phyloP scores from a whole-genome alignment of 257 asterid genomes.

The Hygrophila difformis region DNA sequence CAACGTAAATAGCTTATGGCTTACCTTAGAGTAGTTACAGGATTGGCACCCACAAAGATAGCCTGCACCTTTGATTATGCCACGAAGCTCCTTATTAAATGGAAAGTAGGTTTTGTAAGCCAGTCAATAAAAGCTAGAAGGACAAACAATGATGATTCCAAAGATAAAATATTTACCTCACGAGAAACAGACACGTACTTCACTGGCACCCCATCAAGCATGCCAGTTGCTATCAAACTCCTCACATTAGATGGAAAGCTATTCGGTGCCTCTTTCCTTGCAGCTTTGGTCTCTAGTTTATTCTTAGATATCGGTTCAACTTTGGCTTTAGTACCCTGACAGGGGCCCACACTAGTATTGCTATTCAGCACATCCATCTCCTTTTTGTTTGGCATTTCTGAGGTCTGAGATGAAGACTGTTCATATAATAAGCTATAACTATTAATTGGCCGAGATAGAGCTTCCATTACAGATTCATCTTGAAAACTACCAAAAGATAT shows the following conservation, averaged over 20 bases:
- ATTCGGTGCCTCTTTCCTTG: slow-evolving; percentile 83
- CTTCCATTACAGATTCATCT: slow-evolving; percentile 51
- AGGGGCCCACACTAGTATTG: slow-evolving; percentile 22
- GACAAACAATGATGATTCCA: slow-evolving; percentile 1
- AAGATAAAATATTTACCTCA: slow-evolving; percentile 41
- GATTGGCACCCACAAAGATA: slow-evolving; percentile 86
- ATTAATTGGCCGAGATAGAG: slow-evolving; percentile 49
- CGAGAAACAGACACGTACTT: slow-evolving; percentile 62
- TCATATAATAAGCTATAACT: slow-evolving; percentile 53
- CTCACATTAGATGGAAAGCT: slow-evolving; percentile 94
- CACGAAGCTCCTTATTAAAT: slow-evolving; percentile 64
- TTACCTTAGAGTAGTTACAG: slow-evolving; percentile 80
- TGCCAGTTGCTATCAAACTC: slow-evolving; percentile 89
- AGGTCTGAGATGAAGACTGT: slow-evolving; percentile 47
- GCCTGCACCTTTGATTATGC: slow-evolving; percentile 84
- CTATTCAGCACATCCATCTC: slow-evolving; percentile 31
- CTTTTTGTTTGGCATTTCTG: slow-evolving; percentile 36
- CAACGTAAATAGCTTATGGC: neutral
- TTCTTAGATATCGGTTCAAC: slow-evolving; percentile 33
- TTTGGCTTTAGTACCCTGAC: slow-evolving; percentile 36
- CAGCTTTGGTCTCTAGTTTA: slow-evolving; percentile 50
- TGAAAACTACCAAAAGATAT: slow-evolving; percentile 59
- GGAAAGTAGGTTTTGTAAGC: slow-evolving; percentile 23
- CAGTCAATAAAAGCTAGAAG: slow-evolving; percentile 10
- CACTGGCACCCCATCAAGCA: slow-evolving; percentile 90